These are phyloP conservation scores for Neurospora sp. DNA, from an alignment of 495 filamentous ascomycete species.

Conservation along the genomic window DNA sequence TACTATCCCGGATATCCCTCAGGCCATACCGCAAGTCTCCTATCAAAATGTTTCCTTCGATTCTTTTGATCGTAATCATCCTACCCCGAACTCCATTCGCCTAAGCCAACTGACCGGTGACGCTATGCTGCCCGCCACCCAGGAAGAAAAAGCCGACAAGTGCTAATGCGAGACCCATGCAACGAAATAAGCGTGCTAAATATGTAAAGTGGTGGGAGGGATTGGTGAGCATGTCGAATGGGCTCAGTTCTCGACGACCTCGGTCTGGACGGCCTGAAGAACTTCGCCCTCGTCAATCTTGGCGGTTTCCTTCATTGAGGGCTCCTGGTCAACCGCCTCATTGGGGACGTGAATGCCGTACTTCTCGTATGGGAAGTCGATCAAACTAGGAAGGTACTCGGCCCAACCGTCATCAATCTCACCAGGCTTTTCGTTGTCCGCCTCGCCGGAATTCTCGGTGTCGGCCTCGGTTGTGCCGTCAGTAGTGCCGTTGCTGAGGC, in stretches of 20 bases:
- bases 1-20: background rate
- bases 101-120: background rate
- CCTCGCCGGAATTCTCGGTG: constrained; percentile 55
- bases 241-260: no score
- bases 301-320: constrained; percentile 21
- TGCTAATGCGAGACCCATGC: no score
- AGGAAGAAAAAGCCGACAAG: background rate
- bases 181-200: no score
- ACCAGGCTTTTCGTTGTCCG: constrained; percentile 42
- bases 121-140: background rate
- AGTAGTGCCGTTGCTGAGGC: constrained; percentile 45
- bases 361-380: constrained; percentile 60
- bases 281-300: constrained; percentile 9
- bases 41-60: background rate
- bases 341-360: constrained; percentile 53
- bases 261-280: constrained; percentile 10
- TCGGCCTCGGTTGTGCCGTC: constrained; percentile 18
- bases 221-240: no score
- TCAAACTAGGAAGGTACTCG: constrained; percentile 49
- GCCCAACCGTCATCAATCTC: constrained; percentile 67
- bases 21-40: background rate
- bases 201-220: no score
- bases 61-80: background rate
- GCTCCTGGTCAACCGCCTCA: constrained; percentile 25
- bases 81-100: background rate